Evolutionary conservation across 108 stramenopile species (phyloP), one percentile per base, ranked within the genome.

Genomic region (Stephanodiscus minutulus): DNA sequence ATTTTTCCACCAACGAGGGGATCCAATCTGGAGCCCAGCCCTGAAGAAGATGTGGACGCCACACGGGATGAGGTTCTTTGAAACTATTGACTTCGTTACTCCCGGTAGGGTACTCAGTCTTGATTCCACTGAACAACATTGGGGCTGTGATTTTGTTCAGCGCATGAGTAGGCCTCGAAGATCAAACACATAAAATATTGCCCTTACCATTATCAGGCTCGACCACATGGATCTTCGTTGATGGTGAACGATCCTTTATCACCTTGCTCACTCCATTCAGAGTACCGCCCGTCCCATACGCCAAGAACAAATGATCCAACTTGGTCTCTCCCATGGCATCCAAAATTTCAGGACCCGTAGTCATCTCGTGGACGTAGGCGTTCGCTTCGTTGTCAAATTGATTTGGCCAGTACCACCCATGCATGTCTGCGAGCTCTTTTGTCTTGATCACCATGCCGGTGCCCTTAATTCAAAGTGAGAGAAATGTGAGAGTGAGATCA

Each of bases 321-420:
- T 55, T 67, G 17, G 31, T 33, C 33, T 83, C 85, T 53, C 84
- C 85, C 20, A 83, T 85, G 59, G 88, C 86, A n/a, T 61, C 50
- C 70, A 68, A 87, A 21, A 97, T 84, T 83, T 97, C 97, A 3
- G 87, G 97, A 17, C 93, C 97, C 5, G 96, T 96, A 0, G 64
- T 60, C 3, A 63, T 39, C 66, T 86, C 83, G 72, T 97, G 96
- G 13, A 84, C 79, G 8, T 80, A 63, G 39, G 72, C 81, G 70
- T 97, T 97, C 37, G 90, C 79, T 43, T 48, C 28, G 64, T 95
- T 96, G 56, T 96, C 91, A 75, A 97, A 97, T 57, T 97, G 96
- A 77, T 97, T 83, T 56, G 91, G 76, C 64, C 93, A 94, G 21
- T 93, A 85, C 9, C 87, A 70, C 3, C 89, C 7, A 64, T 68